Conservation (phyloP, 2,329 filamentous ascomycete genomes). For the Proliferodiscus dingleyae region DNA sequence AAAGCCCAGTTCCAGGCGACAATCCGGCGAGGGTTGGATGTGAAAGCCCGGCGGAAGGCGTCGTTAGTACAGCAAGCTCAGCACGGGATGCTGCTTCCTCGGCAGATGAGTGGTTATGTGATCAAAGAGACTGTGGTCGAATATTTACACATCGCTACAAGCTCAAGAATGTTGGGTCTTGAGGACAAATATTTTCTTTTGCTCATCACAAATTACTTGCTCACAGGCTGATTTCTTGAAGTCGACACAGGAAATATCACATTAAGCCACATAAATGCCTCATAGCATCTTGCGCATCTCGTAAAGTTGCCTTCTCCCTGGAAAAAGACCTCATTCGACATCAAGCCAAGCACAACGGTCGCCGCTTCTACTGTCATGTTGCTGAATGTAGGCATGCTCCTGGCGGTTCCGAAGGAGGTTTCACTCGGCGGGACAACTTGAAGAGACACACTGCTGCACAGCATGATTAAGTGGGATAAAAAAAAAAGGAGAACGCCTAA, state of each 20-base stretch:
- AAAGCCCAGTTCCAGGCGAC: too few relatives aligned
- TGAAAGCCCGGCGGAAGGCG: too few relatives aligned
- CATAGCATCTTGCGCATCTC: not conserved
- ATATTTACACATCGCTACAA: too few relatives aligned
- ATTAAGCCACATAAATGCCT: not conserved
- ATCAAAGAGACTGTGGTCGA: not conserved
- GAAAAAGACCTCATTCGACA: constrained; percentile 3
- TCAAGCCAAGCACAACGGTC: constrained; percentile 3
- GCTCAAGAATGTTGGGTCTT: too few relatives aligned
- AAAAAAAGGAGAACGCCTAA: not conserved
- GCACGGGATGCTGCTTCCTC: not conserved
- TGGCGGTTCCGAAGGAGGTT: not conserved
- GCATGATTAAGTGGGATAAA: not conserved
- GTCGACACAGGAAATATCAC: not conserved
- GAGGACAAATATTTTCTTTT: not conserved
- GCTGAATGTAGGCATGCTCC: not conserved
- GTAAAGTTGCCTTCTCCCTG: not conserved
- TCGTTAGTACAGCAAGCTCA: too few relatives aligned
- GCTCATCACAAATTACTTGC: not conserved
- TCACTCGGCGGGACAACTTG: constrained; percentile 5
- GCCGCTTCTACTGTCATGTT: constrained; percentile 2
- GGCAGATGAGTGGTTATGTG: constrained; percentile 1
- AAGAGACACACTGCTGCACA: constrained; percentile 2
- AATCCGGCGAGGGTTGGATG: too few relatives aligned
- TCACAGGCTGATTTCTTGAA: not conserved